phyloP scores from a whole-genome alignment of 345 rosid species.

The Brassica rapa region DNA sequence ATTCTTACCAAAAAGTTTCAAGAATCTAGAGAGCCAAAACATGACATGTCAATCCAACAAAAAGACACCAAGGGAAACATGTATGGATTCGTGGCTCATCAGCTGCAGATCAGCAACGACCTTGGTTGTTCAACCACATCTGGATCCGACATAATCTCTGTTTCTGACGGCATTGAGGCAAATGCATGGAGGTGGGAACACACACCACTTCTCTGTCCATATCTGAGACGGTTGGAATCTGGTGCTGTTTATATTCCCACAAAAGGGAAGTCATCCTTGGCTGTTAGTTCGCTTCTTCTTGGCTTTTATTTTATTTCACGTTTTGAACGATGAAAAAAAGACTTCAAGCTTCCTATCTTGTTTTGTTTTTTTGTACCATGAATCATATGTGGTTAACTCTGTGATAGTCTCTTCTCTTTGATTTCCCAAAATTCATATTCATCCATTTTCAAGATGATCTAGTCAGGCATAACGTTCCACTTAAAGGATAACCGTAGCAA shows the following conservation, averaged over 20 bases:
- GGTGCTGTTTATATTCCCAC: constrained; percentile 45
- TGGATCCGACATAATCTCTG: constrained; percentile 48
- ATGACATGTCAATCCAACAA: constrained; percentile 23
- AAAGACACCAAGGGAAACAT: constrained; percentile 24
- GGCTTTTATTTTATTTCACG: background rate
- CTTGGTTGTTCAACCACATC: constrained; percentile 46
- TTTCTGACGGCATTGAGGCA: constrained; percentile 37
- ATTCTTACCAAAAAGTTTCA: constrained; percentile 55
- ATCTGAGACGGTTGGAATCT: constrained; percentile 34
- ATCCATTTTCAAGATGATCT: background rate
- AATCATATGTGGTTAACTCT: background rate
- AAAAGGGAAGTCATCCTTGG: constrained; percentile 93
- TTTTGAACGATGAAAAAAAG: background rate
- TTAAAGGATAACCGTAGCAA: too few species aligned
- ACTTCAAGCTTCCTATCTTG: background rate
- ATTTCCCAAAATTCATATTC: background rate
- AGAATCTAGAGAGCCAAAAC: constrained; percentile 33
- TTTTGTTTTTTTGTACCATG: constrained; percentile 2
- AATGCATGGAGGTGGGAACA: constrained; percentile 41
- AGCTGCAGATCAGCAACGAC: constrained; percentile 35
- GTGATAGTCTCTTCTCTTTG: background rate
- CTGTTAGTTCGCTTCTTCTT: constrained; percentile 41
- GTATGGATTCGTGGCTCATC: constrained; percentile 30
- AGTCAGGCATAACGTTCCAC: background rate
- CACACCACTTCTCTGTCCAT: constrained; percentile 40